Evolutionary conservation across 225 moss, liverwort and hornwort species (phyloP).

Genomic region (Bryum argenteum): DNA sequence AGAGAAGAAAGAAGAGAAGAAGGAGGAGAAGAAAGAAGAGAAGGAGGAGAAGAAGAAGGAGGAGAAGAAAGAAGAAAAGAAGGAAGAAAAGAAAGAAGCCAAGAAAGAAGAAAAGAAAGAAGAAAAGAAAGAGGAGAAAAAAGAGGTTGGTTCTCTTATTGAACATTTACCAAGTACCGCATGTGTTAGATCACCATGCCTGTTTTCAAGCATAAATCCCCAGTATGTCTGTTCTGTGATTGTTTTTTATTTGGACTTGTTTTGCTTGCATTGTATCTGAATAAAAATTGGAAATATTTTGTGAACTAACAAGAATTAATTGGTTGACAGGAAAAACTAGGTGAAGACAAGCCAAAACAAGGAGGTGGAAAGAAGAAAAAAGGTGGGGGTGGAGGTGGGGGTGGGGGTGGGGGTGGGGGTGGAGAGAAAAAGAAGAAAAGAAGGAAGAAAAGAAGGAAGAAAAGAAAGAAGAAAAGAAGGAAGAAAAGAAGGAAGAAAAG

Average conservation of each 20-base stretch:
- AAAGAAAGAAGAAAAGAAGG: constrained; percentile 19
- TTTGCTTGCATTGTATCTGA: neutral
- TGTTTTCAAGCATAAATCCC: constrained; percentile 1
- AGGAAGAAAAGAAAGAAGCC: neutral
- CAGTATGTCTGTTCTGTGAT: neutral
- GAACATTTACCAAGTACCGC: neutral
- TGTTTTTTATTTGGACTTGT: neutral
- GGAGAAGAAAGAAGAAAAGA: constrained; percentile 31
- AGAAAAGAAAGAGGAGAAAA: constrained; percentile 25
- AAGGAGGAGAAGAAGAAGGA: constrained; percentile 23
- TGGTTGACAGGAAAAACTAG: constrained; percentile 38
- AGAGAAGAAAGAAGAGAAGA: constrained; percentile 15
- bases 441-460: constrained; percentile 21
- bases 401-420: constrained; percentile 12
- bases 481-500: constrained; percentile 17
- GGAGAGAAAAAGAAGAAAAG: constrained; percentile 30
- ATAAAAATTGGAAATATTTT: neutral
- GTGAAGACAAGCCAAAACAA: constrained; percentile 48
- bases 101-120: constrained; percentile 14
- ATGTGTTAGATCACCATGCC: accelerated
- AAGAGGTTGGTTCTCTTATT: constrained; percentile 28
- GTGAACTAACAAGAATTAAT: neutral
- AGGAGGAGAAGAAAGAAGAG: constrained; percentile 16
- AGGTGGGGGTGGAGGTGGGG: constrained; percentile 29
- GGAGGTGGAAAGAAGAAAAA: constrained; percentile 54